These are phyloP conservation scores for Aspergillus sp. DNA, from an alignment of 2,329 filamentous ascomycete genomes.

Conservation along the genomic window DNA sequence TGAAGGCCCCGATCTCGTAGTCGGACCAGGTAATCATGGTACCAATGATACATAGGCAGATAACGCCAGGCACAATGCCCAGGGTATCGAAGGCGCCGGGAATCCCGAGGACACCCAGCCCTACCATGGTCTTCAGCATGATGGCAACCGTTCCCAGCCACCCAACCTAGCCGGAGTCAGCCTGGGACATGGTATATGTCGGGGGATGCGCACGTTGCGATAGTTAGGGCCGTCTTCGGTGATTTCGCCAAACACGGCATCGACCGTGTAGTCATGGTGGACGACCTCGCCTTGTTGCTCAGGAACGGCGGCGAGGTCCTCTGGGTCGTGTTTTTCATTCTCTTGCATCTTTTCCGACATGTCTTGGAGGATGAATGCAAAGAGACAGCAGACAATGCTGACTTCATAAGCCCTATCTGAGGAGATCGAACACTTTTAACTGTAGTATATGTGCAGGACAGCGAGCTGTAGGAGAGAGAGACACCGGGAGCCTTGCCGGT, in stretches of 20 bases:
- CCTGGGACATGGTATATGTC: background rate
- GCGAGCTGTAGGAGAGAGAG: no score
- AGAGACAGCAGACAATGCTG: no score
- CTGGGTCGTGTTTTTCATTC: no score
- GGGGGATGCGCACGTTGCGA: conserved; percentile 12
- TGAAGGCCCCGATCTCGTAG: conserved; percentile 43
- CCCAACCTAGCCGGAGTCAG: conserved; percentile 23
- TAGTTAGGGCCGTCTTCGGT: conserved; percentile 20
- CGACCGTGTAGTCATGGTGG: no score
- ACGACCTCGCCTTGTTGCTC: no score
- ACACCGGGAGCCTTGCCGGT: no score
- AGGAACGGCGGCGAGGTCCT: no score
- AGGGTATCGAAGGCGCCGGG: conserved; percentile 37
- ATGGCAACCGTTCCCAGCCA: conserved; percentile 35
- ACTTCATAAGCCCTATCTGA: no score
- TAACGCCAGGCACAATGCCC: conserved; percentile 40
- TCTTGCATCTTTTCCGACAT: no score
- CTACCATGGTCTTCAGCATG: conserved; percentile 40
- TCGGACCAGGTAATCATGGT: conserved; percentile 42
- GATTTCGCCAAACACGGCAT: conserved; percentile 28
- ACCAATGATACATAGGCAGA: conserved; percentile 33
- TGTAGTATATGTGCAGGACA: no score
- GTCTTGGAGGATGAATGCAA: no score
- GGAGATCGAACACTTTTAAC: no score
- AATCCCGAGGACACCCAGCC: conserved; percentile 40